phyloP scores from a whole-genome alignment of 257 asterid genomes.

The Mentha longifolia region DNA sequence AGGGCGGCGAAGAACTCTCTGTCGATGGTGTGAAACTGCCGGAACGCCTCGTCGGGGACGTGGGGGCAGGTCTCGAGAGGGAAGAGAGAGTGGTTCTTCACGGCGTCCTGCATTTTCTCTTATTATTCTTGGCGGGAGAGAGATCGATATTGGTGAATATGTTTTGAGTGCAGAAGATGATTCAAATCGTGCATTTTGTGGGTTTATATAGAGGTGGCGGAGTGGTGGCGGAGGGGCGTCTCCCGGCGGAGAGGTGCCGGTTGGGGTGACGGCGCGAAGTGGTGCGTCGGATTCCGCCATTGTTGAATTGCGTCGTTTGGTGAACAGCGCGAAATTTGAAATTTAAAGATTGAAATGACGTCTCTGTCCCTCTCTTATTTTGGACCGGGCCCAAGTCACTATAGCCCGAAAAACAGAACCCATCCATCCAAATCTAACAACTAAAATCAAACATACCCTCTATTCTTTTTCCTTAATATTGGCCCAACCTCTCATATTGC shows the following conservation, averaged over 20 bases:
- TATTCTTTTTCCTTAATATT: too few species aligned
- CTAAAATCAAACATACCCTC: too few species aligned
- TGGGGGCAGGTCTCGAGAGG: conserved; percentile 35
- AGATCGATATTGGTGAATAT: too few species aligned
- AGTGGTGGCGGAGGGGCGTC: conserved; percentile 27
- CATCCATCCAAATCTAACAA: too few species aligned
- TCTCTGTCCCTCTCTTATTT: too few species aligned
- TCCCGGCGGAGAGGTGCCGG: conserved; percentile 17
- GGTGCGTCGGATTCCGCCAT: conserved; percentile 32
- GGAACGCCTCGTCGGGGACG: conserved; percentile 53
- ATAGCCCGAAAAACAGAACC: too few species aligned
- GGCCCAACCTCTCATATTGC: too few species aligned
- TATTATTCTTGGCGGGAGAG: background rate
- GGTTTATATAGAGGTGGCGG: conserved; percentile 14
- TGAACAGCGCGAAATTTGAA: background rate
- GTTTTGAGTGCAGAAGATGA: too few species aligned
- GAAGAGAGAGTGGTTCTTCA: conserved; percentile 31
- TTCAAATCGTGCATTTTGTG: background rate
- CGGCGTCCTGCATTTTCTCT: conserved; percentile 25
- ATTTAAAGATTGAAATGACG: background rate
- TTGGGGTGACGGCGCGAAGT: conserved; percentile 8
- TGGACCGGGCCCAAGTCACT: too few species aligned
- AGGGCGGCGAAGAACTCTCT: conserved; percentile 46
- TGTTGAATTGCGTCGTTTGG: background rate
- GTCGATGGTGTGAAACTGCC: conserved; percentile 55